These are phyloP conservation scores for Oehlia diaphana DNA, from an alignment of 192 early-diverging fungal genomes.

Conservation along the genomic window DNA sequence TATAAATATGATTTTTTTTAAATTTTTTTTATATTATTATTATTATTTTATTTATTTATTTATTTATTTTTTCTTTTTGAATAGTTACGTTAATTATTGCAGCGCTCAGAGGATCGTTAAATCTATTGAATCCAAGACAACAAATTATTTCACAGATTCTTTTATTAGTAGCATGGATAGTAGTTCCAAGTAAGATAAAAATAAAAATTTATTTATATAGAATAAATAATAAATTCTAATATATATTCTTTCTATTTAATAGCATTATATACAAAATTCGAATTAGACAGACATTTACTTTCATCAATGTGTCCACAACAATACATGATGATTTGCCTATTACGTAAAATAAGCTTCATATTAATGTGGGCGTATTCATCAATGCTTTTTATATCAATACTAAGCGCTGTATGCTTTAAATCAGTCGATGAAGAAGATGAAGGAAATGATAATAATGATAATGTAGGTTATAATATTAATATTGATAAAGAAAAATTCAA, in stretches of 20 bases:
- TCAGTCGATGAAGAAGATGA: neutral
- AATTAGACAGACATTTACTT: neutral
- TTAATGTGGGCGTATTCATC: neutral
- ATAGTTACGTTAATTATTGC: neutral
- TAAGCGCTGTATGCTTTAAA: neutral
- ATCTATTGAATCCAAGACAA: neutral
- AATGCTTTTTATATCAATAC: neutral
- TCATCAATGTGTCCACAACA: neutral
- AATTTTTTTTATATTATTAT: too few species aligned
- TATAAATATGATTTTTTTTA: too few species aligned
- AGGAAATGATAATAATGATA: neutral
- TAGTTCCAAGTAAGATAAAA: neutral
- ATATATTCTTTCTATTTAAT: too few species aligned
- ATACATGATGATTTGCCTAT: neutral
- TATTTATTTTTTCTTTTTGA: neutral
- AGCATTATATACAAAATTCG: neutral
- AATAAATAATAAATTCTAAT: too few species aligned
- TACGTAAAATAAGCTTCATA: neutral
- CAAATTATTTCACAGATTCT: neutral
- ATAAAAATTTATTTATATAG: too few species aligned
- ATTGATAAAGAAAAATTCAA: too few species aligned
- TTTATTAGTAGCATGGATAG: neutral
- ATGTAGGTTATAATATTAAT: too few species aligned
- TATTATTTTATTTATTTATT: neutral
- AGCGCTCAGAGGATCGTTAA: neutral